Evolutionary conservation across 345 rosid species (phyloP), one percentile per base, ranked within the genome.

Genomic region (Citrus maxima): DNA sequence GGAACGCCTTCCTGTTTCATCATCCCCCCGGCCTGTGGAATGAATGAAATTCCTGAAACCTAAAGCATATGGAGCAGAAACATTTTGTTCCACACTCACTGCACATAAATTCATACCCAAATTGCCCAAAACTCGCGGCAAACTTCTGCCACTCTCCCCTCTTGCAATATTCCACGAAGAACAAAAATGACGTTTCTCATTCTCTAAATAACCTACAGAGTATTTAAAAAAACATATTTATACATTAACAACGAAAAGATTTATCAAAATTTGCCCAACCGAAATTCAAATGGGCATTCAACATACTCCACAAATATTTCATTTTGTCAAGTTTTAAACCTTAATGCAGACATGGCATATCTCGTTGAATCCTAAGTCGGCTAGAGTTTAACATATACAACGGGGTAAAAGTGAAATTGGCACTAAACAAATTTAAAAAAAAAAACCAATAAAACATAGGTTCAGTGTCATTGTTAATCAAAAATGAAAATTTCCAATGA

Each of bases 41-140:
- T 78, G 82, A 63, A 84, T 30, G 67, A 80, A 87, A 60, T 76
- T 84, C 81, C 14, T 73, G 59, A 85, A 84, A 74, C 75, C 66
- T 38, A 81, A 78, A 27, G 80, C 32, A 78, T 72, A 79, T 3
- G 85, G 84, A 62, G 84, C 54, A 32, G 80, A 62, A 24, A 74
- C 51, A 74, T 70, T 75, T 24, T 72, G 76, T 80, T 72, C 81
- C 5, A 32, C 37, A 42, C 75, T 69, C 76, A 65, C 37, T 67
- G 40, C 42, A 71, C 66, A 37, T 0, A 76, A 34, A 22, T 67
- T 81, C 37, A 19, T 74, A 56, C 83, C 86, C 13, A 73, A 37
- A n/a, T 76, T 79, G 66, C 76, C 82, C 27, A 67, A 63, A 79
- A 62, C 24, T 51, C 55, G 51, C 1, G 51, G 62, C 25, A 30